These are phyloP conservation scores for Hydnomerulius pinastri DNA, from an alignment of 768 basidiomycete species.

Conservation along the genomic window DNA sequence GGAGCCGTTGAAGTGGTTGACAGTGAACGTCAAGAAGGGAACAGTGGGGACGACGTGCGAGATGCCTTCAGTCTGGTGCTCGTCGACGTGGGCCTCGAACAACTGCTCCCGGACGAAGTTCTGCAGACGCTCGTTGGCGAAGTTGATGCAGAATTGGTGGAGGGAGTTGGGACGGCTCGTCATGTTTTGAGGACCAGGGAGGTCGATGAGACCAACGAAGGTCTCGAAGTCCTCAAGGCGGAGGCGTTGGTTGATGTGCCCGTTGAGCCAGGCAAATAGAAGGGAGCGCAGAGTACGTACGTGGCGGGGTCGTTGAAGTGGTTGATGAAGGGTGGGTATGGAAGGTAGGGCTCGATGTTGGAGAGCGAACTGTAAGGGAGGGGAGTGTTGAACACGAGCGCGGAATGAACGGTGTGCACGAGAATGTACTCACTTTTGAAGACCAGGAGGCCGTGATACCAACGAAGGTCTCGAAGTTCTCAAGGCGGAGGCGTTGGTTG, in stretches of 20 bases:
- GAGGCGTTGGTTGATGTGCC: slow-evolving; percentile 92
- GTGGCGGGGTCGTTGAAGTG: slow-evolving; percentile 94
- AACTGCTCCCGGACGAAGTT: slow-evolving; percentile 77
- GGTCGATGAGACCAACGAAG: slow-evolving; percentile 92
- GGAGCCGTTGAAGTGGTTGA: slow-evolving; percentile 89
- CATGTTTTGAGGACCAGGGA: slow-evolving; percentile 92
- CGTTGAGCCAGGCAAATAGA: slow-evolving; percentile 95
- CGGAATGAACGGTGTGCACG: no score
- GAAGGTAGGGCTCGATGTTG: no score
- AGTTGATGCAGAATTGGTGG: slow-evolving; percentile 96
- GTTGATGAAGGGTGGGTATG: no score
- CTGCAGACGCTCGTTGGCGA: slow-evolving; percentile 91
- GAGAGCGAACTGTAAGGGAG: no score
- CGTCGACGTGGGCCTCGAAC: slow-evolving; percentile 79
- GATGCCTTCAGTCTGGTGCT: slow-evolving; percentile 85
- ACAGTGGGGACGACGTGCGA: slow-evolving; percentile 65
- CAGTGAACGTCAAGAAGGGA: slow-evolving; percentile 82
- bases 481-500: slow-evolving; percentile 92
- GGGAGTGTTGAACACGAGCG: no score
- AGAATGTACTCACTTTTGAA: no score
- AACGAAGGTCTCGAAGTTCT: slow-evolving; percentile 90
- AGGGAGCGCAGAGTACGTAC: slow-evolving; percentile 91
- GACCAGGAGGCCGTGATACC: slow-evolving; percentile 92
- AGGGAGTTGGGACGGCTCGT: slow-evolving; percentile 87
- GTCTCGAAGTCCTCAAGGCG: slow-evolving; percentile 91